These are phyloP conservation scores for Mycosphaerella arachidis DNA, from an alignment of 2,329 filamentous ascomycete species.

Conservation along the genomic window DNA sequence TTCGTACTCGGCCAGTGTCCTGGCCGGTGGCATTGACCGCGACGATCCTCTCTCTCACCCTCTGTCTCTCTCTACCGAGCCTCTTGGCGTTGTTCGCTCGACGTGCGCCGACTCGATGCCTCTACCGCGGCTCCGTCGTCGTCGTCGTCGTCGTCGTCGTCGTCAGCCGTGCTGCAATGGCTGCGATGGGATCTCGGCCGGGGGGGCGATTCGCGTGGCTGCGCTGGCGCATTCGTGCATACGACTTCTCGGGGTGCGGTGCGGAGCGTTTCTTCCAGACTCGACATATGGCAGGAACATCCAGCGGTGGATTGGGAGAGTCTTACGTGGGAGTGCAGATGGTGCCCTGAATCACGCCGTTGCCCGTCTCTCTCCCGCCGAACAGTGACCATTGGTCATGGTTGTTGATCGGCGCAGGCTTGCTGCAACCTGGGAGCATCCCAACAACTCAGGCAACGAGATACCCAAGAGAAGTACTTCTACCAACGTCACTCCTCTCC, in stretches of 20 bases:
- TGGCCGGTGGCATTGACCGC: slow-evolving; percentile 31
- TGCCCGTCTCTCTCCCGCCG: not conserved
- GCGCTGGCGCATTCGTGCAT: not conserved
- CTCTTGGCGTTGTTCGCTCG: not conserved
- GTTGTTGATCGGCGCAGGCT: not conserved
- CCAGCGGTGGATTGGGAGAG: not conserved
- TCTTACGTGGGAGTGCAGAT: not conserved
- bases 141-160: not conserved
- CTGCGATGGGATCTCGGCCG: not conserved
- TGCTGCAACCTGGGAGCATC: not conserved
- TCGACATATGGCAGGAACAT: not conserved
- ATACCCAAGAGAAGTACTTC: not conserved
- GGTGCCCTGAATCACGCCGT: not conserved
- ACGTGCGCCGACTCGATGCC: not conserved
- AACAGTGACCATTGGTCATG: not conserved
- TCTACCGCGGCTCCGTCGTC: not conserved
- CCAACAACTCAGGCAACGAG: not conserved
- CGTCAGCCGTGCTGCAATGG: not conserved
- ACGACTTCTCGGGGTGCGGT: not conserved
- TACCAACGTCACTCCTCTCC: not conserved
- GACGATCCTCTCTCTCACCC: not conserved
- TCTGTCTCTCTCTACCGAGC: not conserved
- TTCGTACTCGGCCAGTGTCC: slow-evolving; percentile 33
- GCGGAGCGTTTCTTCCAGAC: not conserved
- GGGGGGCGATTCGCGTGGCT: not conserved